Evolutionary conservation across 495 filamentous ascomycete genomes (phyloP).

Genomic region (Xylaria curta): DNA sequence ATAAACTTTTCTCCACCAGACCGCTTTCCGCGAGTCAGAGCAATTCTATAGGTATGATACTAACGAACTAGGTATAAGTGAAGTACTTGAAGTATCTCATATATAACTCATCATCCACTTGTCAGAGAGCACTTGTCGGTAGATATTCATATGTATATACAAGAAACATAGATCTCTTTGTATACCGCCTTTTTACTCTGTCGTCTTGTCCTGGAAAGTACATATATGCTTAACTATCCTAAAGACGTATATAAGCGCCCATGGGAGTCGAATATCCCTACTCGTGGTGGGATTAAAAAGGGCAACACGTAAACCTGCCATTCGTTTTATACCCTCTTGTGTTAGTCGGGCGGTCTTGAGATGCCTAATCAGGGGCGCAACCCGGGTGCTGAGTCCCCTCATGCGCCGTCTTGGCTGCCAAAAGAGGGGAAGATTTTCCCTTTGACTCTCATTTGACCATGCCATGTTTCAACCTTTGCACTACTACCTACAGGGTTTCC

Average conservation of each 20-base stretch:
- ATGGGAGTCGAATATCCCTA: background rate
- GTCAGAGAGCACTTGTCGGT: background rate
- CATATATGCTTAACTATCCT: background rate
- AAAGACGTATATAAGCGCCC: background rate
- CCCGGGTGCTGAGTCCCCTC: conserved; percentile 8
- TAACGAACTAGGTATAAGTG: background rate
- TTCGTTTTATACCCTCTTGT: conserved; percentile 1
- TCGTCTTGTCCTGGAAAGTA: background rate
- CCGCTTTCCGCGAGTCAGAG: background rate
- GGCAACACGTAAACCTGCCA: background rate
- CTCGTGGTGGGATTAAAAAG: background rate
- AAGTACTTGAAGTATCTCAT: background rate
- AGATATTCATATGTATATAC: background rate
- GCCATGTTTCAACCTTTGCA: background rate
- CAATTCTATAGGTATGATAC: background rate
- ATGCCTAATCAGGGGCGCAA: background rate
- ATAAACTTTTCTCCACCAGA: background rate
- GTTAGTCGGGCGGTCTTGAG: background rate
- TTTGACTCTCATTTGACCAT: background rate
- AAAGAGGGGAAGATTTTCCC: conserved; percentile 13
- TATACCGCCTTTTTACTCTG: background rate
- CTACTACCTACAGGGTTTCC: background rate
- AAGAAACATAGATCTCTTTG: background rate
- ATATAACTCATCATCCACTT: background rate
- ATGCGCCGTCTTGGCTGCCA: conserved; percentile 18